Conservation (phyloP, 176 grass and related monocot genomes). For the Carex parvula region DNA sequence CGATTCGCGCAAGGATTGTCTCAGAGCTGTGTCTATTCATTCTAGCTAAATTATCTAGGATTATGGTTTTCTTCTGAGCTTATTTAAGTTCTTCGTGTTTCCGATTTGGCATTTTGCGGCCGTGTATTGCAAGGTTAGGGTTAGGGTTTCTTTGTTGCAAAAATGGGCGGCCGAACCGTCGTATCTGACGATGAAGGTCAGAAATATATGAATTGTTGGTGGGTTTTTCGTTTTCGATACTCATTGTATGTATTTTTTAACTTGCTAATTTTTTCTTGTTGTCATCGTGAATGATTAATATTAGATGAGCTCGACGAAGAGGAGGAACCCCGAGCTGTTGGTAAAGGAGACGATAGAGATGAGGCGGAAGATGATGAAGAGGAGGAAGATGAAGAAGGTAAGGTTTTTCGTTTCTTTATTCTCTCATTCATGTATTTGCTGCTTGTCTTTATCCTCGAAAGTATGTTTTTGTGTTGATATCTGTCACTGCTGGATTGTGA, state of each 20-base stretch:
- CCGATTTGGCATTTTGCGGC: constrained; percentile 2
- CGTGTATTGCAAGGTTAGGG: constrained; percentile 36
- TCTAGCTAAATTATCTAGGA: neutral
- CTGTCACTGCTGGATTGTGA: neutral
- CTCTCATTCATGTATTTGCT: neutral
- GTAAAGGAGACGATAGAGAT: constrained; percentile 33
- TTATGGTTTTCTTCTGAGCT: neutral
- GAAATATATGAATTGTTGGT: neutral
- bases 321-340: constrained; percentile 37
- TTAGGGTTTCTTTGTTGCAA: constrained; percentile 32
- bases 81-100: neutral
- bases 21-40: constrained; percentile 18
- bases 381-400: constrained; percentile 77
- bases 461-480: neutral
- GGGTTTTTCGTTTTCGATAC: neutral
- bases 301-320: constrained; percentile 61
- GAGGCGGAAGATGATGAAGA: constrained; percentile 54
- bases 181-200: constrained; percentile 86
- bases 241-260: neutral
- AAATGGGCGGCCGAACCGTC: constrained; percentile 60
- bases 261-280: constrained; percentile 22
- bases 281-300: constrained; percentile 11
- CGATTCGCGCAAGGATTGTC: constrained; percentile 5
- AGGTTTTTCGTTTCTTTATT: constrained; percentile 16
- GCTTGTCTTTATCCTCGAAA: neutral